Base-by-base conservation (phyloP, 345 rosid genomes). In the Aurinia saxatilis region DNA sequence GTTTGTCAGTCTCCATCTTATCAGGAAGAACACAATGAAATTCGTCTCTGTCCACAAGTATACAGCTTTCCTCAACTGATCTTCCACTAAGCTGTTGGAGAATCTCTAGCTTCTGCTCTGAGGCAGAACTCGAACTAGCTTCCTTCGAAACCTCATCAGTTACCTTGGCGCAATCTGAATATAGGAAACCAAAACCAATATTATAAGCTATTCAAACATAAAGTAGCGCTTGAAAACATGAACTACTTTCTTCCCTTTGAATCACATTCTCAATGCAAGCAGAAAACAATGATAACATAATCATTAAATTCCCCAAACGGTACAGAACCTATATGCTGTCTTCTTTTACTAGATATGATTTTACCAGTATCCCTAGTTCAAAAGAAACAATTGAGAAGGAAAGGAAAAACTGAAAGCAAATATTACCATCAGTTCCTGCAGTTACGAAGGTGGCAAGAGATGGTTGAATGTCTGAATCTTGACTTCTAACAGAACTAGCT, bases 41-140 rank as follows among this genome's bases (percentile, higher is more conserved):
- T 31, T 81, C 93, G 72, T 76, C 84, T 57, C 69, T 70, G 38
- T 72, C 74, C 30, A 87, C 84, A 38, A 87, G 19, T 38, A 90
- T 65, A 73, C 95, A 90, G 27, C 81, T 78, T 71, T 85, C 92
- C 54, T 85, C 93, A 25, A 81, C 79, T 55, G 72, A 64, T 38
- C 49, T 55, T 65, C 60, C 64, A 60, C 66, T 68, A 37, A 61
- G 38, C 11, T 62, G 64, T 53, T 75, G 71, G 17, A 76, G 51
- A 52, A 57, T 48, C 73, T 70, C 74, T 37, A 37, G 12, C 10
- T 53, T 79, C 52, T 66, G 57, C 8, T 50, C 62, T 35, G 64
- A n/a, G 65, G 36, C 55, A 58, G 52, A 47, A 48, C 10, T 75
- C 27, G 35, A 47, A 55, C 17, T 74, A 36, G 60, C 50, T 51